Evolutionary conservation across 306 rosid genomes (phyloP).

Genomic region (Vigna mungo): DNA sequence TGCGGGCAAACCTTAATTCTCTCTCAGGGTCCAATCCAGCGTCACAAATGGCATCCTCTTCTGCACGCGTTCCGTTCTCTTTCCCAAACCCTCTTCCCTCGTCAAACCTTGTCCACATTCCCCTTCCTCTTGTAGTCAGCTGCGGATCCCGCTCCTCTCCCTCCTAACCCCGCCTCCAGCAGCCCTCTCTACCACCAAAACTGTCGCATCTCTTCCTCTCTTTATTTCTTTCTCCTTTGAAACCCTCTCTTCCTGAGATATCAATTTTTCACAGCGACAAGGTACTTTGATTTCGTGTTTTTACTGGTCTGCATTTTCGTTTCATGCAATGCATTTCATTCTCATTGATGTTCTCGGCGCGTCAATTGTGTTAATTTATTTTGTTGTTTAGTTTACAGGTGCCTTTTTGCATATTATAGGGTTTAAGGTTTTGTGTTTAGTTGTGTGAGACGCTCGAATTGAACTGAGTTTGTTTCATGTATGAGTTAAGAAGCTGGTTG

Average conservation of each 20-base stretch:
- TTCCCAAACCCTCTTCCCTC: not conserved
- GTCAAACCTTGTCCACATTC: constrained; percentile 66
- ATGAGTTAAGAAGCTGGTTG: constrained; percentile 22
- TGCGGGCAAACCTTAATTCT: too few species aligned
- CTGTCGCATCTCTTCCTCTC: constrained; percentile 63
- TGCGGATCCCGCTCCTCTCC: constrained; percentile 73
- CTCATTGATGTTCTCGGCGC: not conserved
- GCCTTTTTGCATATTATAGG: constrained; percentile 3
- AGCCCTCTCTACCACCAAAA: constrained; percentile 85
- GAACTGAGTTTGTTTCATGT: not conserved
- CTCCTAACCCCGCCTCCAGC: constrained; percentile 89
- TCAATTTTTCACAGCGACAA: not conserved
- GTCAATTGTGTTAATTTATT: not conserved
- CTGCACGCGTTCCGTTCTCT: too few species aligned
- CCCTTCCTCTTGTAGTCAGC: constrained; percentile 65
- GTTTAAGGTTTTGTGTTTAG: constrained; percentile 33
- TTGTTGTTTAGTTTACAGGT: not conserved
- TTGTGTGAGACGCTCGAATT: not conserved
- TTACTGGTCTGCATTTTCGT: constrained; percentile 24
- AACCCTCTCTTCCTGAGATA: not conserved
- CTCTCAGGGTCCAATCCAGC: too few species aligned
- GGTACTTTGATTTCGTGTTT: not conserved
- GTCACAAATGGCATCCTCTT: too few species aligned
- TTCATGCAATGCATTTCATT: constrained; percentile 28
- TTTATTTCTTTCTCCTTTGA: not conserved